Percentiles rank a stretch among this genome's conserved stretches.
Conservation (phyloP, 495 filamentous ascomycete genomes). For the Aspergillus nanangensis region DNA sequence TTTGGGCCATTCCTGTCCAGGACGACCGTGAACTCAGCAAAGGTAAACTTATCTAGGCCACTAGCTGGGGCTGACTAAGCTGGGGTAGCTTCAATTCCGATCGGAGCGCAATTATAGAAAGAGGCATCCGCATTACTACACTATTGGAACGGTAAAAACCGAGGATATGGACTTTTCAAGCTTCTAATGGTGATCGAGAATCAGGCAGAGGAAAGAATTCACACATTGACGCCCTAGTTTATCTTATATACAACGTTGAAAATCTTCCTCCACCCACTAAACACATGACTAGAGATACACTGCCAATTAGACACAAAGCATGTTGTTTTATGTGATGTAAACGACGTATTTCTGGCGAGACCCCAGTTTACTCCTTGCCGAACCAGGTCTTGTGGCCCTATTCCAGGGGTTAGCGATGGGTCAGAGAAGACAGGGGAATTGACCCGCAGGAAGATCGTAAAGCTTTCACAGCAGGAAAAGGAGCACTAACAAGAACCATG, state of each 20-base stretch:
- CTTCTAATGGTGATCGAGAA: neutral
- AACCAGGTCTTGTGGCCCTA: constrained; percentile 89
- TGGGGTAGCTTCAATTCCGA: no score
- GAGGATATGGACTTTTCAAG: no score
- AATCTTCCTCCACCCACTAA: constrained; percentile 25
- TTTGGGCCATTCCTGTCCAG: no score
- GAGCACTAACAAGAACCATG: constrained; percentile 49
- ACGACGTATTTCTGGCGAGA: constrained; percentile 7
- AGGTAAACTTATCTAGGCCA: no score
- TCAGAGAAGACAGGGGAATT: neutral
- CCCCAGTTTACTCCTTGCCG: constrained; percentile 52
- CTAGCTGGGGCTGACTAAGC: no score
- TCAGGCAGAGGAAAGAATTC: constrained; percentile 20
- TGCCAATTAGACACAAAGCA: constrained; percentile 21
- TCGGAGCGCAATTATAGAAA: no score
- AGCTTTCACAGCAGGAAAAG: neutral
- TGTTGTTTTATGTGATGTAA: constrained; percentile 13
- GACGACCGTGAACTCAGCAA: no score
- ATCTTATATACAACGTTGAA: constrained; percentile 45
- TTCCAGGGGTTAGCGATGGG: constrained; percentile 21
- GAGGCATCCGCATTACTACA: no score
- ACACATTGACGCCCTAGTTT: constrained; percentile 34
- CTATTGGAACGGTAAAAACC: no score
- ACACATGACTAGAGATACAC: constrained; percentile 40
- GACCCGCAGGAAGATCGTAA: neutral